These are phyloP conservation scores for Aspergillus sclerotiicarbonarius DNA, from an alignment of 495 filamentous ascomycete genomes.

Conservation along the genomic window DNA sequence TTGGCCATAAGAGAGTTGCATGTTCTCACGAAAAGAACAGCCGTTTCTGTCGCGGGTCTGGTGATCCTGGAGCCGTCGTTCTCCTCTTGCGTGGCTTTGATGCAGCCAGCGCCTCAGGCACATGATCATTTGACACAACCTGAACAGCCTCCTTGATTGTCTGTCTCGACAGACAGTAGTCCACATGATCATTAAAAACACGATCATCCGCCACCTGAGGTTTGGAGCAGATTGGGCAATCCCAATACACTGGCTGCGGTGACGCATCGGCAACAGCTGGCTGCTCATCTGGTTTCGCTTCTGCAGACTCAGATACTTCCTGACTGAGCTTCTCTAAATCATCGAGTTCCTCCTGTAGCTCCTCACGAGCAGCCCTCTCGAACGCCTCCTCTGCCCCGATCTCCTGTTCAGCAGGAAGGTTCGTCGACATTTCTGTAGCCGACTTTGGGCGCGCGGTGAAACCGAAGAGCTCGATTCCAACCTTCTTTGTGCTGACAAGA, in stretches of 20 bases:
- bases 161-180: conserved; percentile 82
- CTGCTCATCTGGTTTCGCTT: background rate
- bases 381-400: conserved; percentile 69
- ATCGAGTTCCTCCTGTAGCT: conserved; percentile 63
- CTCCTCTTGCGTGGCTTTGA: conserved; percentile 32
- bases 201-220: conserved; percentile 74
- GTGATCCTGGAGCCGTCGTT: conserved; percentile 17
- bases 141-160: conserved; percentile 81
- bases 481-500: conserved; percentile 79
- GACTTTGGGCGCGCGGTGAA: conserved; percentile 29
- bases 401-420: conserved; percentile 54
- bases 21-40: conserved; percentile 36
- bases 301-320: conserved; percentile 35
- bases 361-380: conserved; percentile 61
- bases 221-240: conserved; percentile 80
- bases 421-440: background rate
- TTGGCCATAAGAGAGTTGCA: too few relatives aligned
- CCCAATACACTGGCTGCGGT: conserved; percentile 57
- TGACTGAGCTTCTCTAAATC: conserved; percentile 64
- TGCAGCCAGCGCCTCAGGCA: background rate
- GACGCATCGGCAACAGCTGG: conserved; percentile 2
- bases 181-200: conserved; percentile 89
- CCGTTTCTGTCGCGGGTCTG: conserved; percentile 38
- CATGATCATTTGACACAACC: conserved; percentile 28
- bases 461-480: conserved; percentile 78